Evolutionary conservation across 2,329 filamentous ascomycete species (phyloP), one percentile per base, ranked within the genome.

Genomic region (Coleophoma eucalyptorum): DNA sequence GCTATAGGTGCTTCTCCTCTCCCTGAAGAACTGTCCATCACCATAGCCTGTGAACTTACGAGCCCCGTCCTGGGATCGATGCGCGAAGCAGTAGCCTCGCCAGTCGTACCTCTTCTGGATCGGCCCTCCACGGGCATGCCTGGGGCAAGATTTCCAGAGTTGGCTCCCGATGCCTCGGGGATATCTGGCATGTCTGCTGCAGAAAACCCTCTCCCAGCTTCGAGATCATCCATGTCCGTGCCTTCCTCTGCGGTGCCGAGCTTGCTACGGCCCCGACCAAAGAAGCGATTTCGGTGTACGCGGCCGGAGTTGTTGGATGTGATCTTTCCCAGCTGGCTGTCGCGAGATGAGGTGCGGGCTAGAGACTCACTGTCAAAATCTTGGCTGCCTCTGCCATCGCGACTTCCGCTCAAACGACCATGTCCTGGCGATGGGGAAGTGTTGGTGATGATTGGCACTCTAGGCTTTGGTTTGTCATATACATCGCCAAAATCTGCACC

Each of bases 401-500:
- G 31, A 26, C 37, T 43, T 43, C 38, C 21, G n/a, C 31, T 46
- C 11, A 50, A 50, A 38, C 53, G 49, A 16, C 34, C 43, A 34
- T 37, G 46, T 16, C 4, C 49, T n/a, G 52, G 52, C 5, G 55
- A 49, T 11, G 55, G 58, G 58, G 52, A 68, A 64, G 52, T 72
- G 62, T 50, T 72, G 50, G 42, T 69, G 61, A 50, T 73, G 65
- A 13, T 79, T 58, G 26, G 69, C 57, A 47, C 66, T 64, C 57
- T 55, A 52, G 61, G 59, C 33, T 59, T 52, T 72, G 74, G 59
- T 12, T 84, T 80, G 50, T 84, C 80, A 61, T 83, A 85, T 1
- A 88, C 79, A 59, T 89, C 86, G 43, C 80, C 82, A 53, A 80
- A 76, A 42, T 83, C 70, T 55, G 86, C 83, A 32, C 73, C 74